These are phyloP conservation scores for Ammopiptanthus mongolicus DNA, from an alignment of 306 rosid genomes.

Conservation along the genomic window DNA sequence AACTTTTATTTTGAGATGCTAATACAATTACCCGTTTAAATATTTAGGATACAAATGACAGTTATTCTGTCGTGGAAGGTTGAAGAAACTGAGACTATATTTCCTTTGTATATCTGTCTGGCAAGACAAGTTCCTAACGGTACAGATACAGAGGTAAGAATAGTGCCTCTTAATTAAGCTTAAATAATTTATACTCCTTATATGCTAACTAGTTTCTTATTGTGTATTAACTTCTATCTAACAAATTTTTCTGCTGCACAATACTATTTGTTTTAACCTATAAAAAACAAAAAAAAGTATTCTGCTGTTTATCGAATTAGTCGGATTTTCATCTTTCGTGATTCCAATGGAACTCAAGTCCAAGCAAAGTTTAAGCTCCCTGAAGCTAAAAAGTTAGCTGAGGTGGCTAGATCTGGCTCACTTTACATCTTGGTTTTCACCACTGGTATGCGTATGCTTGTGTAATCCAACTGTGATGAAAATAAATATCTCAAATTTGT, in stretches of 20 bases:
- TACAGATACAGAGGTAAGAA: conserved; percentile 51
- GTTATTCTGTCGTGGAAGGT: conserved; percentile 37
- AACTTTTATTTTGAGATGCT: conserved; percentile 24
- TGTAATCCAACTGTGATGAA: conserved; percentile 1
- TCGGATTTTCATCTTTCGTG: conserved; percentile 45
- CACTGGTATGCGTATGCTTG: conserved; percentile 51
- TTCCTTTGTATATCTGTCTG: conserved; percentile 64
- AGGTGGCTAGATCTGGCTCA: conserved; percentile 49
- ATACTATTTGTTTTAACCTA: conserved; percentile 1
- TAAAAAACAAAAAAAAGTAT: conserved; percentile 33
- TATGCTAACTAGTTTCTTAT: not conserved
- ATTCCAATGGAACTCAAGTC: conserved; percentile 33
- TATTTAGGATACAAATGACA: conserved; percentile 63
- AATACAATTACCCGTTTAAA: conserved; percentile 21
- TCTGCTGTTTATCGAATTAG: conserved; percentile 53
- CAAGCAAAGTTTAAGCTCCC: conserved; percentile 65
- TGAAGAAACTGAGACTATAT: conserved; percentile 32
- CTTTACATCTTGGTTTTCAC: conserved; percentile 60
- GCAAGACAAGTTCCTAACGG: conserved; percentile 52
- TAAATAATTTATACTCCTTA: not conserved
- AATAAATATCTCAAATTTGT: not conserved
- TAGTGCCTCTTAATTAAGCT: conserved; percentile 14
- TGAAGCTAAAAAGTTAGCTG: conserved; percentile 54
- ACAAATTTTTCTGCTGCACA: not conserved
- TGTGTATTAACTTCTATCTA: not conserved